A percentile compares a stretch with the other conserved stretches of the same genome.
phyloP scores from a whole-genome alignment of 805 yeast species.

The Teunomyces gatunensis region DNA sequence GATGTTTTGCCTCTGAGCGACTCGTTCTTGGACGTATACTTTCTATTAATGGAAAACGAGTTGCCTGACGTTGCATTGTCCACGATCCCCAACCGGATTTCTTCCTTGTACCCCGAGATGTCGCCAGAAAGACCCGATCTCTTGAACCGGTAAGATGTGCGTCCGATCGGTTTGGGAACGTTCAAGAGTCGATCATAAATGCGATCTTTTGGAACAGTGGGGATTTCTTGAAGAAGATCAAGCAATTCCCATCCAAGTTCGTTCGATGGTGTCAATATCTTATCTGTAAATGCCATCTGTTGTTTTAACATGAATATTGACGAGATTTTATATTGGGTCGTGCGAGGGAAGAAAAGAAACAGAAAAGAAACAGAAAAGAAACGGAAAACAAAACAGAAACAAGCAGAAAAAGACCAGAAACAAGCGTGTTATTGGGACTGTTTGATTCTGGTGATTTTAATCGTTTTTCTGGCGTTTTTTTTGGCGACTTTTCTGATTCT shows the following conservation, averaged over 20 bases:
- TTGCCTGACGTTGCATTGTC: slow-evolving; percentile 62
- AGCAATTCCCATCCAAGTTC: slow-evolving; percentile 68
- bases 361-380: not conserved
- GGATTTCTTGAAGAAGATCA: slow-evolving; percentile 61
- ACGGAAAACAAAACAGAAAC: not conserved
- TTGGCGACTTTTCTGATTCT: too few species aligned
- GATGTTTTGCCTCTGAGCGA: slow-evolving; percentile 67
- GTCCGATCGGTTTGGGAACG: slow-evolving; percentile 58
- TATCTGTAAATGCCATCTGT: slow-evolving; percentile 13
- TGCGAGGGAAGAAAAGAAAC: not conserved
- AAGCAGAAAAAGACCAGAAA: not conserved
- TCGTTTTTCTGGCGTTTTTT: too few species aligned
- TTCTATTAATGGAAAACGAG: slow-evolving; percentile 71
- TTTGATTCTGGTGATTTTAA: too few species aligned
- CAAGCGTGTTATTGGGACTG: too few species aligned
- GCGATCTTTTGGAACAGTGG: slow-evolving; percentile 35
- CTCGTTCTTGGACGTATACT: slow-evolving; percentile 59
- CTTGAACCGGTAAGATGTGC: slow-evolving; percentile 65
- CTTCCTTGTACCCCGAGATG: slow-evolving; percentile 63
- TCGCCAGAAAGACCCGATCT: slow-evolving; percentile 74
- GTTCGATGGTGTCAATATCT: slow-evolving; percentile 61
- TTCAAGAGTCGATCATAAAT: slow-evolving; percentile 49
- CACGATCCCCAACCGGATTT: slow-evolving; percentile 36
- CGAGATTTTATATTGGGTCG: not conserved
- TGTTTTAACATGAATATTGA: too few species aligned